phyloP scores from a whole-genome alignment of 352 stramenopile genomes.

The Globisporangium perplexum region DNA sequence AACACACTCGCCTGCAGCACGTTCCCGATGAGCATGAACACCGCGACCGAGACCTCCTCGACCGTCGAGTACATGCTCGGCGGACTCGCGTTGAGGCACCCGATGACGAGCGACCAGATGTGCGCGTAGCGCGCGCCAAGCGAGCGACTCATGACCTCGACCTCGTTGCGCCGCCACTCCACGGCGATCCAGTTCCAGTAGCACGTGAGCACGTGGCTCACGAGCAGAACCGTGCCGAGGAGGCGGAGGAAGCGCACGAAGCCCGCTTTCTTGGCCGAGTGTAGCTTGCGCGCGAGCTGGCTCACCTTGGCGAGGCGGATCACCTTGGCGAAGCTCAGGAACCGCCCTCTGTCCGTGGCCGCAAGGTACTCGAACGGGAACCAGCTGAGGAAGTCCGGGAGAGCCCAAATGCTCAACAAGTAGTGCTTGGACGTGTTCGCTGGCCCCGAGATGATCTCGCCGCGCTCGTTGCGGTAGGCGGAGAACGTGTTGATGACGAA shows the following conservation, averaged over 20 bases:
- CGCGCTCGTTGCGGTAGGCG: constrained; percentile 43
- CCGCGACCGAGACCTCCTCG: constrained; percentile 49
- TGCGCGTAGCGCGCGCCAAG: constrained; percentile 36
- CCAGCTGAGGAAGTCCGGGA: constrained; percentile 64
- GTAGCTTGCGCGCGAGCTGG: constrained; percentile 40
- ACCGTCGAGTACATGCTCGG: constrained; percentile 40
- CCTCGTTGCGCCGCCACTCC: constrained; percentile 35
- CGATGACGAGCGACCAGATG: constrained; percentile 51
- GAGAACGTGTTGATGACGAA: constrained; percentile 53
- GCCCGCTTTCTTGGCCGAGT: constrained; percentile 61
- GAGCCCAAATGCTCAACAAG: constrained; percentile 41
- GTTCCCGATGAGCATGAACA: constrained; percentile 73
- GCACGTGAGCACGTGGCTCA: constrained; percentile 50
- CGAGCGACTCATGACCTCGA: constrained; percentile 16
- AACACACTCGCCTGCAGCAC: constrained; percentile 67
- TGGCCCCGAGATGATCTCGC: constrained; percentile 42
- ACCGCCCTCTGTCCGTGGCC: constrained; percentile 24
- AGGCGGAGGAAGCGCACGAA: constrained; percentile 50
- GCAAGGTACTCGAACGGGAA: constrained; percentile 56
- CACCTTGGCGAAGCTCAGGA: constrained; percentile 61
- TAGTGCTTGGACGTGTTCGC: constrained; percentile 39
- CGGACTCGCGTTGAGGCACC: constrained; percentile 58
- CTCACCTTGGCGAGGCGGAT: constrained; percentile 68
- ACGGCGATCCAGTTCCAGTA: constrained; percentile 56
- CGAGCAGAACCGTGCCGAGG: constrained; percentile 43